phyloP scores from a whole-genome alignment of 2,329 filamentous ascomycete species.

The Exophiala sp. region DNA sequence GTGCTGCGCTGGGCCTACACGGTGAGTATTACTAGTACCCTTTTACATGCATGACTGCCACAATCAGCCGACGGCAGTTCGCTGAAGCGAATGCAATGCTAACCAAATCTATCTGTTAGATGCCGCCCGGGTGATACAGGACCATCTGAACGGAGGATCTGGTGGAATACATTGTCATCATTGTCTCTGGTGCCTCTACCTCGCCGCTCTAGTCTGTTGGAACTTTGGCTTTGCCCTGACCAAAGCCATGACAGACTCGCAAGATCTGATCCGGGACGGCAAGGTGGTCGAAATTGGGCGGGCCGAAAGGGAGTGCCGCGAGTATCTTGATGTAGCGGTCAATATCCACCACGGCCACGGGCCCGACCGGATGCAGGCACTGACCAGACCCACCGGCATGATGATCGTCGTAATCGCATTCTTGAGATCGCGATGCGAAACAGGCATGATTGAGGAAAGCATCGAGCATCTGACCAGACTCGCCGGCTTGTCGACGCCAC shows the following conservation, averaged over 20 bases:
- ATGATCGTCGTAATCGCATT: constrained; percentile 4
- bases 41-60: neutral
- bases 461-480: constrained; percentile 6
- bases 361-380: neutral
- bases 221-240: constrained; percentile 9
- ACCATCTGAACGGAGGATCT: neutral
- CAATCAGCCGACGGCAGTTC: neutral
- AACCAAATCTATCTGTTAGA: neutral
- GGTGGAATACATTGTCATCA: constrained; percentile 34
- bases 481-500: neutral
- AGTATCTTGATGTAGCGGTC: constrained; percentile 1
- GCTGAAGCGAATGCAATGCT: neutral
- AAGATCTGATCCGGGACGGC: constrained; percentile 3
- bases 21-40: neutral
- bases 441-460: constrained; percentile 7
- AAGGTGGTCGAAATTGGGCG: neutral
- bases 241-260: neutral
- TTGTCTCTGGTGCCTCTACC: constrained; percentile 57
- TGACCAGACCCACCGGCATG: neutral
- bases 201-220: constrained; percentile 54
- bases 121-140: constrained; percentile 5
- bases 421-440: constrained; percentile 3
- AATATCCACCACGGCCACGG: neutral
- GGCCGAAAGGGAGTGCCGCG: constrained; percentile 4
- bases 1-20: neutral